Evolutionary conservation across 1,284 basidiomycete genomes (phyloP).

Genomic region (Microbotryum intermedium): DNA sequence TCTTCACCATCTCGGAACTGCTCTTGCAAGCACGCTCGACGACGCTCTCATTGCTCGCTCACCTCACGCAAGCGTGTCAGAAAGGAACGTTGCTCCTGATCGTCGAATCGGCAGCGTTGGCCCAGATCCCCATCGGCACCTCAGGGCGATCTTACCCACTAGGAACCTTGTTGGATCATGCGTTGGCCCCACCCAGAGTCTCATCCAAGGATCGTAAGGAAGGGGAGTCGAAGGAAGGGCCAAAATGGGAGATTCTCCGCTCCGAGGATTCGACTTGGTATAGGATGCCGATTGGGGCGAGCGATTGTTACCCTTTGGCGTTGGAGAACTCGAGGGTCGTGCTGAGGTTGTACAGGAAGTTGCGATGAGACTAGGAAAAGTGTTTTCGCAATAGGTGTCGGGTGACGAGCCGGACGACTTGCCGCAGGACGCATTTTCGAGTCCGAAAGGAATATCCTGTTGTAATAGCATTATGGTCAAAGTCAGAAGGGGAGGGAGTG

Average conservation of each 20-base stretch:
- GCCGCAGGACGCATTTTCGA: too few species aligned
- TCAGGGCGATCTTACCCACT: conserved; percentile 22
- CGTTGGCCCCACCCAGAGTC: conserved; percentile 3
- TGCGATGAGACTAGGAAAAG: background rate
- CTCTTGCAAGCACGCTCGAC: conserved; percentile 24
- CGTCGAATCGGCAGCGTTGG: conserved; percentile 23
- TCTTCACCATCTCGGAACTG: conserved; percentile 28
- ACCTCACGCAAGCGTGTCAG: background rate
- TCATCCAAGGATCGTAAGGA: conserved; percentile 2
- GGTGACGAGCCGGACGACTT: too few species aligned
- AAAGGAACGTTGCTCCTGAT: conserved; percentile 20
- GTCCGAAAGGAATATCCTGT: too few species aligned
- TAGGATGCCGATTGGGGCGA: conserved; percentile 14
- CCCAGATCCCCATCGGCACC: conserved; percentile 20
- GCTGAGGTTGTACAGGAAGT: conserved; percentile 13
- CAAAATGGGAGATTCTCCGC: conserved; percentile 16
- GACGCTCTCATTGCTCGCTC: conserved; percentile 22
- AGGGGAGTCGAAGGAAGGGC: background rate
- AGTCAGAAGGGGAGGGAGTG: too few species aligned
- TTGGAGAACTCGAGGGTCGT: conserved; percentile 27
- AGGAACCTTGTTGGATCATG: conserved; percentile 19
- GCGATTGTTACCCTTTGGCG: conserved; percentile 23
- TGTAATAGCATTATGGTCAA: too few species aligned
- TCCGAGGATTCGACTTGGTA: conserved; percentile 25
- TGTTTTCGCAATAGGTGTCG: too few species aligned